Evolutionary conservation across 2,329 filamentous ascomycete genomes (phyloP).

Genomic region (Geosmithia morbida): DNA sequence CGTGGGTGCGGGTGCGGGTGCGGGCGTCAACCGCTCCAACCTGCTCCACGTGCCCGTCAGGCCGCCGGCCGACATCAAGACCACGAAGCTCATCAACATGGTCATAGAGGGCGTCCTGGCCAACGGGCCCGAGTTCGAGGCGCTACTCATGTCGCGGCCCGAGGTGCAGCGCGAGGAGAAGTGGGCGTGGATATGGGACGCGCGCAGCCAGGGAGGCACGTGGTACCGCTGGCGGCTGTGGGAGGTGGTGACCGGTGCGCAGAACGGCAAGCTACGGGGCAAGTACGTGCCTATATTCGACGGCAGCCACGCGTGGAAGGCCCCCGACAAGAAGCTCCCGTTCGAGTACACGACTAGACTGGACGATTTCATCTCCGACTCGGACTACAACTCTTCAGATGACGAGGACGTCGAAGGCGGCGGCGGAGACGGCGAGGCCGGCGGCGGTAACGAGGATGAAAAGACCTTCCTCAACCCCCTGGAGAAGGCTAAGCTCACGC

Average conservation of each 20-base stretch:
- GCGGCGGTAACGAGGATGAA: constrained; percentile 32
- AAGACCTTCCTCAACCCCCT: constrained; percentile 65
- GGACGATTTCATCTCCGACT: constrained; percentile 68
- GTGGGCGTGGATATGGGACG: constrained; percentile 91
- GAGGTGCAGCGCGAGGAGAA: constrained; percentile 77
- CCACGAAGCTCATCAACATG: constrained; percentile 74
- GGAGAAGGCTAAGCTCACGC: constrained; percentile 70
- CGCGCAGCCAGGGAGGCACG: constrained; percentile 61
- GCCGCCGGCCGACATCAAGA: constrained; percentile 62
- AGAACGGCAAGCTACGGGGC: constrained; percentile 26
- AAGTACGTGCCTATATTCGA: constrained; percentile 59
- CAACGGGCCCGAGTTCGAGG: constrained; percentile 79
- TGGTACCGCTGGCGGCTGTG: constrained; percentile 92
- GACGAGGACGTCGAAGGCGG: constrained; percentile 61
- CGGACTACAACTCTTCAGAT: constrained; percentile 76
- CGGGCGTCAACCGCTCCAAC: constrained; percentile 26
- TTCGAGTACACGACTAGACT: constrained; percentile 70
- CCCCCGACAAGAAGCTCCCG: constrained; percentile 55
- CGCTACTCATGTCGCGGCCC: constrained; percentile 73
- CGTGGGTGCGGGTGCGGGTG: constrained; percentile 4
- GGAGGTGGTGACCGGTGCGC: constrained; percentile 62
- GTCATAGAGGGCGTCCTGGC: constrained; percentile 68
- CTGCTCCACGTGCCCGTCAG: constrained; percentile 58
- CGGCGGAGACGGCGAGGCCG: constrained; percentile 25
- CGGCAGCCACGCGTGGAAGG: constrained; percentile 61